phyloP scores from a whole-genome alignment of 75 land plant genomes.

The Gnetum montanum region DNA sequence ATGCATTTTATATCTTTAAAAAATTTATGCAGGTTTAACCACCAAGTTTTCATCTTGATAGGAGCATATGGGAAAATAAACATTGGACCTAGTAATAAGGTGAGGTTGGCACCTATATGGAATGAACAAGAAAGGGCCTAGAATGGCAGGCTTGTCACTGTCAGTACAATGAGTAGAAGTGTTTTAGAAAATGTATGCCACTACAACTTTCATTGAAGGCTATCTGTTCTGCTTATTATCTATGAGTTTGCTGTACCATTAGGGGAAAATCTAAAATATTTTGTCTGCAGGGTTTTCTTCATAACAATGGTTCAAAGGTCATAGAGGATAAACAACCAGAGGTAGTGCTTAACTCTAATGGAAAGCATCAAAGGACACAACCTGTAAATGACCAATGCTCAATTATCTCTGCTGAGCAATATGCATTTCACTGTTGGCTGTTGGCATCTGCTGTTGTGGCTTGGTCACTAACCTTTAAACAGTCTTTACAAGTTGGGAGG shows the following conservation, averaged over 20 bases:
- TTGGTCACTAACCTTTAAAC: conserved; percentile 44
- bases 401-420: conserved; percentile 30
- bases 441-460: conserved; percentile 40
- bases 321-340: too few relatives aligned
- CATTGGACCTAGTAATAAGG: too few relatives aligned
- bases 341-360: too few relatives aligned
- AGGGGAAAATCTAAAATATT: too few relatives aligned
- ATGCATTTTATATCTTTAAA: not conserved
- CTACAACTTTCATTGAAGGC: not conserved
- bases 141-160: conserved; percentile 7
- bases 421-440: conserved; percentile 34
- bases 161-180: not conserved
- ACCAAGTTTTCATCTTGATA: not conserved
- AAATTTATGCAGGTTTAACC: not conserved
- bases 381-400: conserved; percentile 5
- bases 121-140: conserved; percentile 6
- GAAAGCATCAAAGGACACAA: conserved; percentile 1
- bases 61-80: too few relatives aligned
- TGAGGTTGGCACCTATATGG: conserved; percentile 23
- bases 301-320: too few relatives aligned
- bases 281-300: too few relatives aligned
- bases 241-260: too few relatives aligned
- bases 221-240: not conserved
- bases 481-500: conserved; percentile 8
- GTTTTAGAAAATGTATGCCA: conserved; percentile 4